Evolutionary conservation across 257 asterid species (phyloP).

Genomic region (Catharanthus roseus): DNA sequence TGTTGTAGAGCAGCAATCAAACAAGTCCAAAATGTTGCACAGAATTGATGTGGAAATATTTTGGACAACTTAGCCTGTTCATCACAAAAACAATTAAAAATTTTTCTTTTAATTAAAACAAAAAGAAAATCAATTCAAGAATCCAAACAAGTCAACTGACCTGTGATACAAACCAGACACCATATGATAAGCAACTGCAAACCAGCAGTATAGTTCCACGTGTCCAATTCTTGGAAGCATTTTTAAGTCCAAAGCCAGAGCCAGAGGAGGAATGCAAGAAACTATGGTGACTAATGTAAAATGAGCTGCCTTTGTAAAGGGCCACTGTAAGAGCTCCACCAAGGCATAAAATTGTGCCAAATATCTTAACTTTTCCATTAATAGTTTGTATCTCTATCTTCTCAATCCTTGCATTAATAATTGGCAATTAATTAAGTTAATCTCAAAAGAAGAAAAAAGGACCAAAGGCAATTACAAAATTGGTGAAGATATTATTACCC

Average conservation of each 20-base stretch:
- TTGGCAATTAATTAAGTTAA: not conserved
- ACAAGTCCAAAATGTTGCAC: conserved; percentile 35
- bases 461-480: too few relatives aligned
- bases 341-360: conserved; percentile 49
- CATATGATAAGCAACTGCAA: conserved; percentile 40
- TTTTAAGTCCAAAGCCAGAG: not conserved
- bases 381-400: conserved; percentile 22
- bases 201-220: conserved; percentile 52
- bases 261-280: not conserved
- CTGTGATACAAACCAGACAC: conserved; percentile 56
- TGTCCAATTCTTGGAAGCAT: conserved; percentile 17
- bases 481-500: conserved; percentile 30
- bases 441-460: not conserved
- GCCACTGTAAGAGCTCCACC: conserved; percentile 45
- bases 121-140: too few relatives aligned
- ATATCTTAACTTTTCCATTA: conserved; percentile 34
- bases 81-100: too few relatives aligned
- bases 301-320: conserved; percentile 43
- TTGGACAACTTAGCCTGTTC: conserved; percentile 40
- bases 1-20: conserved; percentile 43
- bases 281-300: conserved; percentile 20
- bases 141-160: conserved; percentile 13
- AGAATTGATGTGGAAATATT: conserved; percentile 43
- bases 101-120: too few relatives aligned
- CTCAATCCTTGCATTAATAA: conserved; percentile 34